Evolutionary conservation across 2,329 filamentous ascomycete genomes (phyloP).

Genomic region (Trematosphaeria pertusa): DNA sequence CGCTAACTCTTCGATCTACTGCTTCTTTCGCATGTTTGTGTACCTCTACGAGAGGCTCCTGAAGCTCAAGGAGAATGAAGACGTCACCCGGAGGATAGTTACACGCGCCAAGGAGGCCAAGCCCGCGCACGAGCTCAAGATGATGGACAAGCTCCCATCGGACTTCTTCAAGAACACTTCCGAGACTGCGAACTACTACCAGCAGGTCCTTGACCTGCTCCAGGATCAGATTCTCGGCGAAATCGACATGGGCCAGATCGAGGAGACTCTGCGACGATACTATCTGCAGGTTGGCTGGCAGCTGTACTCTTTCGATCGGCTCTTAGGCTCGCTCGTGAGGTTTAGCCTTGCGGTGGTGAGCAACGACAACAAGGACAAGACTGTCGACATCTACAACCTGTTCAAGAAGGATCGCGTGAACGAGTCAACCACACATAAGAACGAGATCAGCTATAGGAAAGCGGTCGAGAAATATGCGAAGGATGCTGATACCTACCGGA

Average conservation of each 20-base stretch:
- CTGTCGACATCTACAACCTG: constrained; percentile 84
- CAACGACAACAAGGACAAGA: constrained; percentile 90
- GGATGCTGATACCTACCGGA: constrained; percentile 88
- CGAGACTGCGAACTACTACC: constrained; percentile 75
- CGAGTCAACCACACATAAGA: constrained; percentile 86
- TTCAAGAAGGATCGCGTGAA: constrained; percentile 83
- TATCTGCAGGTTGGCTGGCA: constrained; percentile 93
- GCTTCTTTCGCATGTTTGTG: constrained; percentile 93
- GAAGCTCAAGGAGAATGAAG: constrained; percentile 81
- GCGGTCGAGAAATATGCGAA: constrained; percentile 92
- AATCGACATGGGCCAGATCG: constrained; percentile 81
- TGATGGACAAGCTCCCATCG: constrained; percentile 76
- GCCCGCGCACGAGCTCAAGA: constrained; percentile 81
- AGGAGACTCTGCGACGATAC: constrained; percentile 89
- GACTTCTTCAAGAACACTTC: constrained; percentile 77
- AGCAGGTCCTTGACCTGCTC: constrained; percentile 82
- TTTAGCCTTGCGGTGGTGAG: constrained; percentile 84
- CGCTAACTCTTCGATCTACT: constrained; percentile 88
- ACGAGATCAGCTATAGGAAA: constrained; percentile 88
- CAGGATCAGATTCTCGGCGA: constrained; percentile 86
- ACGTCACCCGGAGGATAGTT: constrained; percentile 76
- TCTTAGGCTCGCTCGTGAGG: constrained; percentile 80
- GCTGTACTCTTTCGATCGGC: constrained; percentile 89
- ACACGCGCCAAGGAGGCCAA: constrained; percentile 75
- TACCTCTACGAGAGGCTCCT: constrained; percentile 85